Conservation (phyloP, 768 basidiomycete genomes). For the Gyrodon lividus region DNA sequence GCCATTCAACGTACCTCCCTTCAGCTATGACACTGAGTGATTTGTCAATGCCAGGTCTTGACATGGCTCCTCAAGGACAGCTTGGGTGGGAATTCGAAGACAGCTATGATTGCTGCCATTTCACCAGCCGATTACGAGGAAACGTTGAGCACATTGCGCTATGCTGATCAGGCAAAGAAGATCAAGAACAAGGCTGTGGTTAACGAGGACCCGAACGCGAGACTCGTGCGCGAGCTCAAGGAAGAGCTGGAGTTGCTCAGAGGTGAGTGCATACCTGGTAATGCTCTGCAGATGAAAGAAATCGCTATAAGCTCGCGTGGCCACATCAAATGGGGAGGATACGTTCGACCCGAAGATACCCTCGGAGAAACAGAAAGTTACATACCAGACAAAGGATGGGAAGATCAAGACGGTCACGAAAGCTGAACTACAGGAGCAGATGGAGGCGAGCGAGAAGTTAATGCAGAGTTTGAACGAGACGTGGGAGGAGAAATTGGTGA, state of each 20-base stretch:
- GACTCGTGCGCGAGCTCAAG: constrained; percentile 97
- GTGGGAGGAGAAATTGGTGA: constrained; percentile 91
- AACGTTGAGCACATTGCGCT: constrained; percentile 92
- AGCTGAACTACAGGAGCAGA: constrained; percentile 95
- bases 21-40: constrained; percentile 6
- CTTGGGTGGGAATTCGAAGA: constrained; percentile 95
- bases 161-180: constrained; percentile 99
- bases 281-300: constrained; percentile 5
- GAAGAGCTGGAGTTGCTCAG: constrained; percentile 94
- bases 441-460: constrained; percentile 92
- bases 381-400: constrained; percentile 90
- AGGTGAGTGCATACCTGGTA: constrained; percentile 43
- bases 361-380: constrained; percentile 92
- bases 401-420: constrained; percentile 95
- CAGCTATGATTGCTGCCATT: constrained; percentile 99
- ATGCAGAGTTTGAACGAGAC: constrained; percentile 94
- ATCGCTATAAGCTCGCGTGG: constrained; percentile 62
- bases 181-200: constrained; percentile 99
- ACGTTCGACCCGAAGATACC: constrained; percentile 86
- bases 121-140: constrained; percentile 99
- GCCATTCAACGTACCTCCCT: not conserved
- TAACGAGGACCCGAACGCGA: constrained; percentile 99
- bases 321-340: constrained; percentile 66
- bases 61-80: constrained; percentile 99
- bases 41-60: constrained; percentile 58